These are phyloP conservation scores for Chloris gayana DNA, from an alignment of 176 grass and related monocot species.

Conservation along the genomic window DNA sequence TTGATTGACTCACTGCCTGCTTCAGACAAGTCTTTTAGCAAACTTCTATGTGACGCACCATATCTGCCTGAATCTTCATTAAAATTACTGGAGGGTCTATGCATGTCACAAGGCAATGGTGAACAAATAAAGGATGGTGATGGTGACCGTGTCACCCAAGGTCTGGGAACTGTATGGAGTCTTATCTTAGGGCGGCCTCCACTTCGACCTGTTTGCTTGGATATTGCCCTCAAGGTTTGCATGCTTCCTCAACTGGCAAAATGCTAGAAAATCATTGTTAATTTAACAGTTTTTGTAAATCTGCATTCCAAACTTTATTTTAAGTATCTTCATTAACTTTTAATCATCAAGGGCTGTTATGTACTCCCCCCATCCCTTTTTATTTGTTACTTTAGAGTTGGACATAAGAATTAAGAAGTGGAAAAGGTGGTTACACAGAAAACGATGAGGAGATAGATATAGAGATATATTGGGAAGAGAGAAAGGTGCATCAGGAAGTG, in stretches of 20 bases:
- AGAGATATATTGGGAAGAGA: too few relatives aligned
- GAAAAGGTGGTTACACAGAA: too few relatives aligned
- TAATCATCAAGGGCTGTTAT: not conserved
- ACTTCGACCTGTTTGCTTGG: slow-evolving; percentile 72
- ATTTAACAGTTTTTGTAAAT: slow-evolving; percentile 19
- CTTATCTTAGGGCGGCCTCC: slow-evolving; percentile 90
- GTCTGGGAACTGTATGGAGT: slow-evolving; percentile 82
- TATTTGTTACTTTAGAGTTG: too few relatives aligned
- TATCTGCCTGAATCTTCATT: slow-evolving; percentile 72
- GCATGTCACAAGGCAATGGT: slow-evolving; percentile 59
- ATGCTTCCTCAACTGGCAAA: slow-evolving; percentile 32
- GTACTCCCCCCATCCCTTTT: not conserved
- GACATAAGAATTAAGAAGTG: too few relatives aligned
- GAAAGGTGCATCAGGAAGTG: too few relatives aligned
- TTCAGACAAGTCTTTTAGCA: slow-evolving; percentile 91
- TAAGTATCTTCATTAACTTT: slow-evolving; percentile 16
- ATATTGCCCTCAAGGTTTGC: slow-evolving; percentile 93
- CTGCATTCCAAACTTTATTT: not conserved
- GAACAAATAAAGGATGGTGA: slow-evolving; percentile 65
- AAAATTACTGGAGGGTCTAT: slow-evolving; percentile 82
- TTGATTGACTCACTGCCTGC: slow-evolving; percentile 85
- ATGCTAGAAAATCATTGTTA: slow-evolving; percentile 2
- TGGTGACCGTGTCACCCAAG: slow-evolving; percentile 89
- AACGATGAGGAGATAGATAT: too few relatives aligned
- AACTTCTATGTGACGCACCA: slow-evolving; percentile 85